These are phyloP conservation scores for Waitea zeae DNA, from an alignment of 1,284 basidiomycete genomes.

Conservation along the genomic window DNA sequence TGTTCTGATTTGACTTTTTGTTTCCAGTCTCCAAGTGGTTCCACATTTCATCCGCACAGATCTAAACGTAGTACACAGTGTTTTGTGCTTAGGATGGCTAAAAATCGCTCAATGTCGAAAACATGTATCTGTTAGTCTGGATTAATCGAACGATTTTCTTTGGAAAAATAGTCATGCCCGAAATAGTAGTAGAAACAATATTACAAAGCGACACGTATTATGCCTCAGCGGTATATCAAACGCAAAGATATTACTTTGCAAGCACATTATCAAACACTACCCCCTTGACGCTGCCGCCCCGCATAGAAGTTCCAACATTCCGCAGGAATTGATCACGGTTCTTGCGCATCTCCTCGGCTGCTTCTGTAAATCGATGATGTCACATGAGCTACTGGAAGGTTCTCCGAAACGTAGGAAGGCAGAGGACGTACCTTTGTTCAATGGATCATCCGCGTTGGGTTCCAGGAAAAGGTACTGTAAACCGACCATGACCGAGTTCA, in stretches of 20 bases:
- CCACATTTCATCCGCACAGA: slow-evolving; percentile 74
- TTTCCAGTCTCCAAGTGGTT: slow-evolving; percentile 74
- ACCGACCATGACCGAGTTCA: slow-evolving; percentile 95
- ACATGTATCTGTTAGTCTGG: too few relatives aligned
- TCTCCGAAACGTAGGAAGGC: slow-evolving; percentile 1
- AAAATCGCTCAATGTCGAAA: too few relatives aligned
- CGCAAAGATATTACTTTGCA: too few relatives aligned
- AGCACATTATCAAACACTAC: slow-evolving; percentile 66
- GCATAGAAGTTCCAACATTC: slow-evolving; percentile 77
- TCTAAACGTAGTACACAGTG: slow-evolving; percentile 19
- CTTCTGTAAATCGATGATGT: slow-evolving; percentile 37
- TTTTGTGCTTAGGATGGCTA: too few relatives aligned
- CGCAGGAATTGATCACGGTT: slow-evolving; percentile 66
- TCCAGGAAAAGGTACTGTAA: slow-evolving; percentile 97
- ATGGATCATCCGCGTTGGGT: slow-evolving; percentile 94
- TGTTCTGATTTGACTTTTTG: slow-evolving; percentile 13
- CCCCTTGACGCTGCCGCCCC: slow-evolving; percentile 59
- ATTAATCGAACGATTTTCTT: too few relatives aligned
- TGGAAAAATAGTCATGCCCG: too few relatives aligned
- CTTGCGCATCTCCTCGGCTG: slow-evolving; percentile 82
- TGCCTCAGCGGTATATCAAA: too few relatives aligned
- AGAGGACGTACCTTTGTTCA: slow-evolving; percentile 81
- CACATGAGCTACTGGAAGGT: not conserved
- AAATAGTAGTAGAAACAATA: not conserved
- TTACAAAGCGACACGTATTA: not conserved